These are phyloP conservation scores for Neonectria neomacrospora DNA, from an alignment of 2,329 filamentous ascomycete species.

Conservation along the genomic window DNA sequence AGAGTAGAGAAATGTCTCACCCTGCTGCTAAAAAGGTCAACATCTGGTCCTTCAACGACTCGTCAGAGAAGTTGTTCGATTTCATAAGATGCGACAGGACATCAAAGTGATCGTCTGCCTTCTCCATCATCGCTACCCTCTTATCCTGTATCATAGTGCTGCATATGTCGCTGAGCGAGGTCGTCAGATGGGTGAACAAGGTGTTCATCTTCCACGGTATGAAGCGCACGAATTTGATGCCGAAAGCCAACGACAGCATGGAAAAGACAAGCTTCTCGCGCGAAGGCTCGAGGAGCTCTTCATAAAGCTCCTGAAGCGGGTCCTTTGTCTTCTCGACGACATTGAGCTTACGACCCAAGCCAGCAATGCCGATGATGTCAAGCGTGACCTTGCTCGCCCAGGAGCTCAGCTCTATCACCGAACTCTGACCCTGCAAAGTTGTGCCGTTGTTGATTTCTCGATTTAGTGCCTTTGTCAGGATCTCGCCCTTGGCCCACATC, in stretches of 20 bases:
- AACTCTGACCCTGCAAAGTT: constrained; percentile 2
- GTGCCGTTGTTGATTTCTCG: constrained; percentile 47
- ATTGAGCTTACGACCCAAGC: constrained; percentile 65
- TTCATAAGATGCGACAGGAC: constrained; percentile 70
- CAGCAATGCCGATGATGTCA: constrained; percentile 69
- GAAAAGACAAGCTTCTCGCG: constrained; percentile 57
- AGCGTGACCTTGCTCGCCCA: constrained; percentile 67
- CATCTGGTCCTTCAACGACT: constrained; percentile 63
- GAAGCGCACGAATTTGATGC: constrained; percentile 20
- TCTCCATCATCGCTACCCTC: constrained; percentile 57
- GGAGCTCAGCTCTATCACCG: constrained; percentile 51
- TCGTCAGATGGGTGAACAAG: constrained; percentile 28
- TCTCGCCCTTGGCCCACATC: constrained; percentile 70
- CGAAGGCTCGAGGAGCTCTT: constrained; percentile 58
- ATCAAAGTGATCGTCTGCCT: constrained; percentile 63
- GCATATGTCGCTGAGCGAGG: constrained; percentile 27
- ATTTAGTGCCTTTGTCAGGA: constrained; percentile 53
- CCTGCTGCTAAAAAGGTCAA: constrained; percentile 62
- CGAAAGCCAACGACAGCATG: constrained; percentile 30
- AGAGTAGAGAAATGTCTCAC: neutral
- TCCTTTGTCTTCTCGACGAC: constrained; percentile 51
- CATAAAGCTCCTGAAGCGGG: constrained; percentile 58
- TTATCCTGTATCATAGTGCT: constrained; percentile 55
- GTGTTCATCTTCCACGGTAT: constrained; percentile 39
- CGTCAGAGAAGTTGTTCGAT: constrained; percentile 63